Conservation (phyloP, 805 yeast genomes). For the Torulaspora gathmanii region DNA sequence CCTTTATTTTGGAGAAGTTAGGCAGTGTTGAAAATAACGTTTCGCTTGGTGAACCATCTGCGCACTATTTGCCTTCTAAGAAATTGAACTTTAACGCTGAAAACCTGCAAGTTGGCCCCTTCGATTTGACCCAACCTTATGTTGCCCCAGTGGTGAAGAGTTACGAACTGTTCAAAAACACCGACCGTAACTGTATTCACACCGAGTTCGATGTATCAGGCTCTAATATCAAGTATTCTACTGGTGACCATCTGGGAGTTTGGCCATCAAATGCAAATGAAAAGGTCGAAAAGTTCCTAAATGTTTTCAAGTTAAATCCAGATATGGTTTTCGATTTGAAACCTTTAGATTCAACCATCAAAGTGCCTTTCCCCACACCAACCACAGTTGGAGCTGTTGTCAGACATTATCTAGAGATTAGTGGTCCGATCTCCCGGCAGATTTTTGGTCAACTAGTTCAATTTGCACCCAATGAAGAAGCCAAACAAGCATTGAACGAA, state of each 20-base stretch:
- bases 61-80: conserved; percentile 44
- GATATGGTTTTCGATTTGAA: conserved; percentile 58
- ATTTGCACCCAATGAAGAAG: conserved; percentile 69
- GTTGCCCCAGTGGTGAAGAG: conserved; percentile 60
- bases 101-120: conserved; percentile 59
- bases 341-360: conserved; percentile 64
- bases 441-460: conserved; percentile 64
- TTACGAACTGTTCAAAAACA: conserved; percentile 64
- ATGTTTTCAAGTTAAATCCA: conserved; percentile 55
- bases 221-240: conserved; percentile 74
- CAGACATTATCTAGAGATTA: conserved; percentile 82
- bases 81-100: conserved; percentile 36
- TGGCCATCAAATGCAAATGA: conserved; percentile 89
- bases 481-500: conserved; percentile 37
- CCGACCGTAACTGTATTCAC: conserved; percentile 78
- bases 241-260: conserved; percentile 94
- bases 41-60: conserved; percentile 78
- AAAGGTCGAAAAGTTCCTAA: conserved; percentile 60
- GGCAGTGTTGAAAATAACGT: conserved; percentile 42
- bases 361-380: conserved; percentile 66
- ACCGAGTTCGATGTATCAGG: conserved; percentile 78
- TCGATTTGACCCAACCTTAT: conserved; percentile 75
- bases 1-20: conserved; percentile 42
- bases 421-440: conserved; percentile 92
- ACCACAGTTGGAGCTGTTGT: conserved; percentile 84